phyloP scores from a whole-genome alignment of 2,329 filamentous ascomycete species.

The Epicoccum sorghinum region DNA sequence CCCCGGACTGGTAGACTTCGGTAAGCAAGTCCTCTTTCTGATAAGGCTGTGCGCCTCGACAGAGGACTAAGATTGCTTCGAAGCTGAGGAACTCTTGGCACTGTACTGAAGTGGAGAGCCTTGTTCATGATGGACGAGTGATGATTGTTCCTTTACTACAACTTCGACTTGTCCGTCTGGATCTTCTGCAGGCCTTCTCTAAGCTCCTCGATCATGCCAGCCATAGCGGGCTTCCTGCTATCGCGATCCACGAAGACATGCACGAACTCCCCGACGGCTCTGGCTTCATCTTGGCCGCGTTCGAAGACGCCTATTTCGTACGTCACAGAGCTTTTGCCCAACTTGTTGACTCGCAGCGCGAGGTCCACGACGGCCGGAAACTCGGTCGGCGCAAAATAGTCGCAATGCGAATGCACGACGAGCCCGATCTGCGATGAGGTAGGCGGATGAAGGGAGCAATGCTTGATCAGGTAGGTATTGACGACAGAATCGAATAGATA shows the following conservation, averaged over 20 bases:
- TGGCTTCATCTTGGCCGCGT: conserved; percentile 72
- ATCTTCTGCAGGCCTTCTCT: conserved; percentile 51
- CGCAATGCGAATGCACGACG: conserved; percentile 82
- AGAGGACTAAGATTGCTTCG: neutral
- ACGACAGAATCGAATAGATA: conserved; percentile 89
- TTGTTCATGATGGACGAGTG: neutral
- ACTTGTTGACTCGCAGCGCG: conserved; percentile 78
- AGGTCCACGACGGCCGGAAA: conserved; percentile 85
- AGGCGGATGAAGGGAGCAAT: conserved; percentile 75
- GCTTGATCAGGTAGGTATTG: conserved; percentile 83
- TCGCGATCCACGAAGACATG: conserved; percentile 87
- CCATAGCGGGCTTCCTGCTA: conserved; percentile 68
- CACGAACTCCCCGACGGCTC: conserved; percentile 83
- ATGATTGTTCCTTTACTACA: conserved; percentile 23
- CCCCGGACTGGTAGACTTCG: neutral
- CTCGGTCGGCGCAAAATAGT: conserved; percentile 81
- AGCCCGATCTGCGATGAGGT: conserved; percentile 77
- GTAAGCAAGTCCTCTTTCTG: neutral
- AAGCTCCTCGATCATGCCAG: conserved; percentile 68
- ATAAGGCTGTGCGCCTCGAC: conserved; percentile 1
- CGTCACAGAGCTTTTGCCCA: conserved; percentile 84
- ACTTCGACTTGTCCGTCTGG: conserved; percentile 28
- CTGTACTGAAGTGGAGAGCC: neutral
- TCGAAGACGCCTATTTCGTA: conserved; percentile 92
- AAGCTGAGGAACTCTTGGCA: neutral